These are phyloP conservation scores for Diplodia intermedia DNA, from an alignment of 2,329 filamentous ascomycete species.

Conservation along the genomic window DNA sequence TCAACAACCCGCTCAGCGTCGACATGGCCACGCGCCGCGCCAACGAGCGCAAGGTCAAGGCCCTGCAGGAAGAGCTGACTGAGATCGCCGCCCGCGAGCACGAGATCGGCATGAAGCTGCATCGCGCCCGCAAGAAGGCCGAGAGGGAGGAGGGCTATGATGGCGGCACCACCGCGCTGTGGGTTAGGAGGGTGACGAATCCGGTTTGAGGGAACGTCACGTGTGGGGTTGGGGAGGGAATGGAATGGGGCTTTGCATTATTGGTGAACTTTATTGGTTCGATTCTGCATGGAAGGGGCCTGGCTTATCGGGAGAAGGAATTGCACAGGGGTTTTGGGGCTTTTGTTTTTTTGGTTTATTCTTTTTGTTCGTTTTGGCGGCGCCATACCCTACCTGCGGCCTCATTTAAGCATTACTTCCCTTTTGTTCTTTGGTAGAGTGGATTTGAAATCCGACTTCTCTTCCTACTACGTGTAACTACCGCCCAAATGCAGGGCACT, in stretches of 20 bases:
- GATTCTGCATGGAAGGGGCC: neutral
- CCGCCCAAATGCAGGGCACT: neutral
- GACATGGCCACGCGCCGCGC: slow-evolving; percentile 46
- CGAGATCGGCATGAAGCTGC: slow-evolving; percentile 50
- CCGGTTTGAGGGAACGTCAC: neutral
- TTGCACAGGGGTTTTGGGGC: neutral
- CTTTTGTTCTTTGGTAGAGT: slow-evolving; percentile 3
- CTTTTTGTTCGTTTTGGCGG: slow-evolving; percentile 1
- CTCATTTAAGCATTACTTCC: neutral
- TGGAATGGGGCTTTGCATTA: neutral
- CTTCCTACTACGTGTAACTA: neutral
- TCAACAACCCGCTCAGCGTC: slow-evolving; percentile 48
- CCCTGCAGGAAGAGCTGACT: slow-evolving; percentile 47
- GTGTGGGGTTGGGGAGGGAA: neutral
- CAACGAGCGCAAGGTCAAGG: slow-evolving; percentile 46
- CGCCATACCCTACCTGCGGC: slow-evolving; percentile 28
- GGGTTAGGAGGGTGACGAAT: slow-evolving; percentile 49
- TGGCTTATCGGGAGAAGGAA: neutral
- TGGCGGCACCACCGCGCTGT: slow-evolving; percentile 44
- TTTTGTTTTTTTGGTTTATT: too few relatives aligned
- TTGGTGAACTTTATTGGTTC: neutral
- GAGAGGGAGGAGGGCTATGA: slow-evolving; percentile 47
- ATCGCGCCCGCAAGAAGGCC: slow-evolving; percentile 49
- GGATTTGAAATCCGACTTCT: slow-evolving; percentile 15
- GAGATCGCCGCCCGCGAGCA: slow-evolving; percentile 49